Percentiles rank a stretch among this genome's conserved stretches.
Conservation (phyloP, 2,329 filamentous ascomycete species). For the Coniochaeta pulveracea region DNA sequence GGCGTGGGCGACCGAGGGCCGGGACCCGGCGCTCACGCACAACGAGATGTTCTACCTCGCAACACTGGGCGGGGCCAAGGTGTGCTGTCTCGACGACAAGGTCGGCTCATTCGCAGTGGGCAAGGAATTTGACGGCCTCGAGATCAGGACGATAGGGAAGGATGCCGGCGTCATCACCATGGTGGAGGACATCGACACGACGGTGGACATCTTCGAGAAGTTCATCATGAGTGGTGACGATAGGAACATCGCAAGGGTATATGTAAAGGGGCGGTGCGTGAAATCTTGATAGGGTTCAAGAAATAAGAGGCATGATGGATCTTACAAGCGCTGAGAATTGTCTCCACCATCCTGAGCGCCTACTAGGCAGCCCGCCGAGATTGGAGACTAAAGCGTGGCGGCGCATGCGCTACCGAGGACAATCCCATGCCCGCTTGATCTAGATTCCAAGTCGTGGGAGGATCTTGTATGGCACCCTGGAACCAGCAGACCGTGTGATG, state of each 20-base stretch:
- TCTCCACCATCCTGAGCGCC: too few relatives aligned
- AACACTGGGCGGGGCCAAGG: conserved; percentile 48
- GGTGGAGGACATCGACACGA: conserved; percentile 35
- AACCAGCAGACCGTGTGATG: too few relatives aligned
- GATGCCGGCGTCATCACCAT: conserved; percentile 36
- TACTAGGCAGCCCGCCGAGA: too few relatives aligned
- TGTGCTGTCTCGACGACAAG: conserved; percentile 39
- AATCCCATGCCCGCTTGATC: too few relatives aligned
- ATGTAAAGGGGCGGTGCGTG: conserved; percentile 36
- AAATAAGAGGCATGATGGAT: too few relatives aligned
- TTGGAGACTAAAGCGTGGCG: too few relatives aligned
- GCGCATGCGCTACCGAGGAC: too few relatives aligned
- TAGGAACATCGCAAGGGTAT: conserved; percentile 45
- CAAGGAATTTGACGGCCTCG: conserved; percentile 51
- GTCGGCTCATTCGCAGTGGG: conserved; percentile 46
- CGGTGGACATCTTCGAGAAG: conserved; percentile 43
- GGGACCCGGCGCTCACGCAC: conserved; percentile 33
- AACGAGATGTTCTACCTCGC: conserved; percentile 47
- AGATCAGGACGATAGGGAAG: conserved; percentile 27
- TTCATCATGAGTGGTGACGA: conserved; percentile 57
- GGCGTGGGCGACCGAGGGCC: conserved; percentile 26
- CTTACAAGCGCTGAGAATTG: too few relatives aligned
- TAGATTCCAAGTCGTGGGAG: too few relatives aligned
- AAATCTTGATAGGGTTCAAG: too few relatives aligned
- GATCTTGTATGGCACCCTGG: too few relatives aligned